Evolutionary conservation across 208 protist genomes (phyloP), one percentile per base, ranked within the genome.

Genomic region (Vickermania spadyakhi): DNA sequence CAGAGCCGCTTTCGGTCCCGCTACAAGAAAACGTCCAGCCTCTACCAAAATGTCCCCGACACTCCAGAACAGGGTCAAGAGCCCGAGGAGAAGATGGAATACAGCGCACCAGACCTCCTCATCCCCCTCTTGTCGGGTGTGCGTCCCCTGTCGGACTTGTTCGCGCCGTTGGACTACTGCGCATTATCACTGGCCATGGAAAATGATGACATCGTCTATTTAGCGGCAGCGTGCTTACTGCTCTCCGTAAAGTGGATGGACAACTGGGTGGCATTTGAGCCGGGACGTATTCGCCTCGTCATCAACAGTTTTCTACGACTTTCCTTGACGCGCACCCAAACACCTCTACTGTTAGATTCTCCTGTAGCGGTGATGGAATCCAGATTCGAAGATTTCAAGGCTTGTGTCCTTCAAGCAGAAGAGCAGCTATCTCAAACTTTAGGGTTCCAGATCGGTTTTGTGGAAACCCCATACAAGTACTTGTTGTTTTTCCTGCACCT

Each of bases 391-490:
- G 75, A 86, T 61, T 91, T 83, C 59, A 86, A 90, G 60, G 21
- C 67, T 28, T 84, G 72, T 49, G 79, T 94, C 1, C 55, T 84
- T 2, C 70, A 84, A 29, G 84, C 88, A 23, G 84, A 94, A 61
- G 77, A 84, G 31, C 49, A 87, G 0, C 63, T 94, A 3, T 52
- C 91, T 49, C 79, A 89, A 28, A 64, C 81, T 31, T 71, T 91
- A 13, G 88, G 88, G 7, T 94, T 94, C 57, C 84, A 91, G 31
- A 89, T 81, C 29, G 36, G 36, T 7, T 86, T 86, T 59, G 82
- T 94, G 3, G 80, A 91, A 31, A 73, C 56, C 4, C 84, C 88
- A 11, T 81, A 85, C 64, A 94, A 88, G 68, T 90, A 92, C 61
- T 68, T 69, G 25, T 56, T 84, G 26, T 23, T 88, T 2, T 90